Base-by-base conservation (phyloP, 192 early-diverging fungal species). In the Umbelopsis sp. region DNA sequence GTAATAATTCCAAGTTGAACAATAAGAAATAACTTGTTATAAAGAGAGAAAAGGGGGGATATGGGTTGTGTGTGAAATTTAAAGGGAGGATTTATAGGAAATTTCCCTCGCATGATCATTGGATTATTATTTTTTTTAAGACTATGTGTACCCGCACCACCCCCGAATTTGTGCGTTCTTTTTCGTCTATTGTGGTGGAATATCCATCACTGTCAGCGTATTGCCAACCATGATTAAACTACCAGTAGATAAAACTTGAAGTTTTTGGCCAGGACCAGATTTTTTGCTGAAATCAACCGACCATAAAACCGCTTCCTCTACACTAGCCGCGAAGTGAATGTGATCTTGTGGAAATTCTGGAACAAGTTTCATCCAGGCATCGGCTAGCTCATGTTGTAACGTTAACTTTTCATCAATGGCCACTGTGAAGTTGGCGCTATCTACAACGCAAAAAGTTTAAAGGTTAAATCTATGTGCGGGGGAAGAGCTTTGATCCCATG, bases 171-270 rank as follows among this genome's bases (percentile, higher is more conserved):
- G 17, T 62, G 11, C 17, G 17, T 32, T 34, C 31, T 29, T 32
- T 67, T n/a, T n/a, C n/a, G n/a, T n/a, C n/a, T 70, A 78, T 59
- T 74, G 72, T 26, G 77, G 69, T 32, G 56, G 26, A 10, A 88
- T 87, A 32, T 87, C 85, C 21, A 93, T 77, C n/a, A 89, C 87
- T 38, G 84, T 91, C 71, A 98, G 81, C 7, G 91, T 84, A 21
- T 91, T 92, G 32, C 98, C 98, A 24, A 97, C 89, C 69, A 99
- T 76, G 72, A 97, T 93, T 73, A 99, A 77, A 71, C 95, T 97
- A 11, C 98, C 98, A 4, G 96, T 97, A 29, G 91, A 91, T 32
- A 99, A 82, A 1, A 96, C 92, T 47, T 91, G 85, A 17, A 85
- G 49, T 1, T 68, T 26, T 36, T 73, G 73, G 11, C 45, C 25